Conservation (phyloP, 352 stramenopile genomes). For the Lagenidium sp. region DNA sequence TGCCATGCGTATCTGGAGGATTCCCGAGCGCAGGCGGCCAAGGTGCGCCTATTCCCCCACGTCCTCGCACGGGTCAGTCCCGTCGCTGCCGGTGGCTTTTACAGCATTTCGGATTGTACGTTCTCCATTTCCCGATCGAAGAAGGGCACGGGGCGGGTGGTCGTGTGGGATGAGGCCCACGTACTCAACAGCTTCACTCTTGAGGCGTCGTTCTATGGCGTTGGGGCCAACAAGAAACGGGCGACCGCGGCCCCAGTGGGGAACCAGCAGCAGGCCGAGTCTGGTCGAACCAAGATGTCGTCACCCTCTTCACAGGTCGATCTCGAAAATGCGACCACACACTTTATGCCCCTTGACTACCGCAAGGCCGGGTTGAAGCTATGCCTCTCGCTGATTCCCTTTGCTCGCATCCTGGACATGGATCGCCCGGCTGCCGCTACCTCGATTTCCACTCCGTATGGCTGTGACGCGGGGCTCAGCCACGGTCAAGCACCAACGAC, state of each 20-base stretch:
- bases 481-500: no score
- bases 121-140: conserved; percentile 60
- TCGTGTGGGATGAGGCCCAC: conserved; percentile 50
- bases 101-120: conserved; percentile 55
- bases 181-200: conserved; percentile 77
- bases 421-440: conserved; percentile 12
- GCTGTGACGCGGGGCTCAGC: no score
- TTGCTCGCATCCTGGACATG: conserved; percentile 43
- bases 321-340: conserved; percentile 6
- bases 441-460: no score
- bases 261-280: not conserved
- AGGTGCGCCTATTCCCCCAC: conserved; percentile 60
- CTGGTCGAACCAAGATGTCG: no score
- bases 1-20: conserved; percentile 28
- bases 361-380: conserved; percentile 34
- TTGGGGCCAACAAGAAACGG: conserved; percentile 16
- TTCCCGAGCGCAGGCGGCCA: conserved; percentile 34
- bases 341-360: conserved; percentile 57
- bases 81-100: conserved; percentile 34
- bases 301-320: no score
- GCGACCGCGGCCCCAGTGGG: not conserved
- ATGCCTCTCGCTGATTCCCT: conserved; percentile 46
- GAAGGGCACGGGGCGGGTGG: conserved; percentile 48
- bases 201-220: conserved; percentile 68
- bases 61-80: conserved; percentile 47